A percentile compares a stretch with the other conserved stretches of the same genome.
These are phyloP conservation scores for Microdochium trichocladiopsis DNA, from an alignment of 2,329 filamentous ascomycete species.

Conservation along the genomic window DNA sequence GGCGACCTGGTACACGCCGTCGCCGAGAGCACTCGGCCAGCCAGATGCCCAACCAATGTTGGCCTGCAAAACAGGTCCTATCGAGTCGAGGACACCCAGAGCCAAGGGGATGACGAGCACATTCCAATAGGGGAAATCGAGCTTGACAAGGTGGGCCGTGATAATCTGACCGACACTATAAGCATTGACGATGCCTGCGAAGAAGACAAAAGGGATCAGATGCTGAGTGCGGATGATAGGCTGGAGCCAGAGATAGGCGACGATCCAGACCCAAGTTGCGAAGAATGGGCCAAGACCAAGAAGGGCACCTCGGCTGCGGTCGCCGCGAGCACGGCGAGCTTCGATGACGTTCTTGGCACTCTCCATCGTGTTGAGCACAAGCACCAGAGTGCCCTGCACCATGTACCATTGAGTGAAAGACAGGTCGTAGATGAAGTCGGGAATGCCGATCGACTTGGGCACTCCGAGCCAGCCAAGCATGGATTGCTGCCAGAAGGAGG, in stretches of 20 bases:
- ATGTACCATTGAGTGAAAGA: constrained; percentile 92
- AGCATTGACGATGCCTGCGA: constrained; percentile 83
- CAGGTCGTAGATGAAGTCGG: constrained; percentile 65
- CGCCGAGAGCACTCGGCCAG: constrained; percentile 71
- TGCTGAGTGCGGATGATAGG: constrained; percentile 76
- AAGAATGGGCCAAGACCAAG: constrained; percentile 80
- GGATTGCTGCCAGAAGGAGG: constrained; percentile 86
- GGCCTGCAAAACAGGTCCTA: constrained; percentile 61
- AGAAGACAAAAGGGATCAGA: constrained; percentile 83
- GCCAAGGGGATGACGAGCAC: constrained; percentile 72
- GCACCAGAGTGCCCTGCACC: constrained; percentile 72
- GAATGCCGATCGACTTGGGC: constrained; percentile 56
- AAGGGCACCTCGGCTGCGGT: constrained; percentile 67
- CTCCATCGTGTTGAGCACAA: constrained; percentile 78
- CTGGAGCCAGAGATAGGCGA: constrained; percentile 76
- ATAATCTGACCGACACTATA: constrained; percentile 96
- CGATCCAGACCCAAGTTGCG: constrained; percentile 68
- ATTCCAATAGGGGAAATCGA: constrained; percentile 86
- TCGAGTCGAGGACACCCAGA: constrained; percentile 71
- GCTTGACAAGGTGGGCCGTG: constrained; percentile 83
- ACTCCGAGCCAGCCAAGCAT: constrained; percentile 68
- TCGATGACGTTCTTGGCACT: constrained; percentile 79
- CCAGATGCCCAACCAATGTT: constrained; percentile 54
- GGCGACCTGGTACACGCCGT: constrained; percentile 79
- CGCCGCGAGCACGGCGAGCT: constrained; percentile 66